phyloP scores from a whole-genome alignment of 2,329 filamentous ascomycete species.

The Clarireedia monteithiana region DNA sequence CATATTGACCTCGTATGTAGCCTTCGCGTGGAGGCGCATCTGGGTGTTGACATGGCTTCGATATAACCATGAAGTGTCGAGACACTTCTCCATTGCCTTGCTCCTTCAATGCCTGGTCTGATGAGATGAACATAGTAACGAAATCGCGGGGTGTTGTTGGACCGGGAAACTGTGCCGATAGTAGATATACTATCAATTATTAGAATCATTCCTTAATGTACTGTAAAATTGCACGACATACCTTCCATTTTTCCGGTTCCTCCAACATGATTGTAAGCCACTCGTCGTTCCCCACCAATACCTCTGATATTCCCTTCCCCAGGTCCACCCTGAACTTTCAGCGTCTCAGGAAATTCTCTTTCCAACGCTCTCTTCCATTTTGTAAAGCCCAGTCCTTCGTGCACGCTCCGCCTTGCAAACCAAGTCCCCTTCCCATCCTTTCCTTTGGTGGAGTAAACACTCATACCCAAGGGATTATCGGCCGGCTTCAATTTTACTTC shows the following conservation, averaged over 20 bases:
- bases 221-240: slow-evolving; percentile 27
- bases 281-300: slow-evolving; percentile 69
- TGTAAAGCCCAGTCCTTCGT: slow-evolving; percentile 68
- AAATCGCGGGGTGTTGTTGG: slow-evolving; percentile 86
- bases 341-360: slow-evolving; percentile 70
- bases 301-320: slow-evolving; percentile 73
- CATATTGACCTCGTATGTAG: slow-evolving; percentile 78
- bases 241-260: slow-evolving; percentile 57
- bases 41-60: slow-evolving; percentile 73
- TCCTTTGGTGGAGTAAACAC: slow-evolving; percentile 69
- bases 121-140: slow-evolving; percentile 68
- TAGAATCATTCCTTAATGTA: not conserved
- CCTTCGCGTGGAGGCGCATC: slow-evolving; percentile 62
- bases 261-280: slow-evolving; percentile 53
- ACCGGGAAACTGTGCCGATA: slow-evolving; percentile 84
- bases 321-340: slow-evolving; percentile 62
- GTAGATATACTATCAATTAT: slow-evolving; percentile 58
- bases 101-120: slow-evolving; percentile 30
- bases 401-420: slow-evolving; percentile 81
- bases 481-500: slow-evolving; percentile 63
- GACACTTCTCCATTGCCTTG: slow-evolving; percentile 33
- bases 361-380: slow-evolving; percentile 72
- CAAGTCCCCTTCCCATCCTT: slow-evolving; percentile 80
- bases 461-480: slow-evolving; percentile 69
- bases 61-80: slow-evolving; percentile 78